phyloP scores from a whole-genome alignment of 331 rosid genomes.

The Pyracantha coccinea region DNA sequence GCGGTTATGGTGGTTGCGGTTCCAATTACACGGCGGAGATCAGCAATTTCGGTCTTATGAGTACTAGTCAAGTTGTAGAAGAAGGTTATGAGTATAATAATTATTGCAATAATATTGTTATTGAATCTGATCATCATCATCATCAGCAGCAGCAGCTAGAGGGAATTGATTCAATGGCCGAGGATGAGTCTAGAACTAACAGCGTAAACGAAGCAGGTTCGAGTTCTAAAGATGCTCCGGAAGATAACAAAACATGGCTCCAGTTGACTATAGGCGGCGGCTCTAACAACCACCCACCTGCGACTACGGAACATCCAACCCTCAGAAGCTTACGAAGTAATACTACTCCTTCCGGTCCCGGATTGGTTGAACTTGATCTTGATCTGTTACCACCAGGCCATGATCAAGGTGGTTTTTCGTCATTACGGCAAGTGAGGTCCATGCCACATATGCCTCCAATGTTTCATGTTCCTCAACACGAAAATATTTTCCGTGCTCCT shows the following conservation, averaged over 20 bases:
- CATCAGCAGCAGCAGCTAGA: neutral
- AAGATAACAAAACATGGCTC: slow-evolving; percentile 49
- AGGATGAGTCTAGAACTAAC: slow-evolving; percentile 53
- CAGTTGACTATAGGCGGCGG: slow-evolving; percentile 60
- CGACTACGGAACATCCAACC: slow-evolving; percentile 4
- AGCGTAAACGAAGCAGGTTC: slow-evolving; percentile 23
- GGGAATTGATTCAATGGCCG: slow-evolving; percentile 40
- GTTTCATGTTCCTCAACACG: slow-evolving; percentile 17
- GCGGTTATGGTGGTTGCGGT: slow-evolving; percentile 23
- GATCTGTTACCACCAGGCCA: slow-evolving; percentile 21
- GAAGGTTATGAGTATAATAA: slow-evolving; percentile 31
- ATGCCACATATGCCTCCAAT: slow-evolving; percentile 2
- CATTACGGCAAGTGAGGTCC: neutral
- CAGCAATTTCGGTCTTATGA: slow-evolving; percentile 35
- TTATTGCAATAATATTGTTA: neutral
- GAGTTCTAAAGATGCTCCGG: slow-evolving; percentile 11
- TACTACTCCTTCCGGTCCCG: neutral
- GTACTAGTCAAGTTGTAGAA: slow-evolving; percentile 25
- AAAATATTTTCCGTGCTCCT: neutral
- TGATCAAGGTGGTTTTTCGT: neutral
- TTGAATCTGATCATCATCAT: slow-evolving; percentile 8
- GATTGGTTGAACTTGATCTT: slow-evolving; percentile 63
- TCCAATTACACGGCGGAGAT: slow-evolving; percentile 6
- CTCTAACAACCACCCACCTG: neutral
- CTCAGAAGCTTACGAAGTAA: neutral